Base-by-base conservation (phyloP, 208 protist species). In the Leishmania martiniquensis region DNA sequence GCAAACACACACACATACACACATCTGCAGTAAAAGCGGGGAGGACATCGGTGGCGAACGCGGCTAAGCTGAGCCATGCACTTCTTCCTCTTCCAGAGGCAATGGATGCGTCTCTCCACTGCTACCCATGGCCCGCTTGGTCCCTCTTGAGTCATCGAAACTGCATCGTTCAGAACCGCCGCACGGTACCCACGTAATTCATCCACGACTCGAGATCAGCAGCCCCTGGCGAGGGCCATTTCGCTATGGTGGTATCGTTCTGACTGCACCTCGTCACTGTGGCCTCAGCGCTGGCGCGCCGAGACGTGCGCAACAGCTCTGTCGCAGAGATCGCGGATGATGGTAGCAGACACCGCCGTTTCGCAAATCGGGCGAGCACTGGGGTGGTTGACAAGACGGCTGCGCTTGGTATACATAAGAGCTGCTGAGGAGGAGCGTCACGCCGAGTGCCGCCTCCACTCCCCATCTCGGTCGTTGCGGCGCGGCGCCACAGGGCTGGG, bases 281-380 rank as follows among this genome's bases (percentile, higher is more conserved):
- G 25, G 49, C 22, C 49, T 22, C 29, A 57, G 67, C 1, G 47
- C 17, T 57, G 67, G 25, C 29, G n/a, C 45, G 51, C 9, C 60
- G 49, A 9, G 63, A 77, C 10, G 32, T 34, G 13, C 59, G 32
- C 17, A 78, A 37, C 47, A 85, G 52, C 29, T 75, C 68, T 20
- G 65, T 39, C 29, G 81, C 69, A 2, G 81, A 13, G 34, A 55
- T 51, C 1, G 42, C 60, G 32, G 76, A 52, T 22, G 52, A 22
- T 10, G 71, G 81, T 9, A 85, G 55, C 1, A 51, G 52, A 47
- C 49, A 63, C 13, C 72, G 74, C 55, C 51, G 47, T 69, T 72
- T 85, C 39, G 42, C 20, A 55, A 85, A 85, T 1, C 81, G 81
- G 12, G 76, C 68, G 25, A 85, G 54, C 7, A 37, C 67, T 5